Evolutionary conservation across 768 basidiomycete species (phyloP).

Genomic region (Suillus subaureus): DNA sequence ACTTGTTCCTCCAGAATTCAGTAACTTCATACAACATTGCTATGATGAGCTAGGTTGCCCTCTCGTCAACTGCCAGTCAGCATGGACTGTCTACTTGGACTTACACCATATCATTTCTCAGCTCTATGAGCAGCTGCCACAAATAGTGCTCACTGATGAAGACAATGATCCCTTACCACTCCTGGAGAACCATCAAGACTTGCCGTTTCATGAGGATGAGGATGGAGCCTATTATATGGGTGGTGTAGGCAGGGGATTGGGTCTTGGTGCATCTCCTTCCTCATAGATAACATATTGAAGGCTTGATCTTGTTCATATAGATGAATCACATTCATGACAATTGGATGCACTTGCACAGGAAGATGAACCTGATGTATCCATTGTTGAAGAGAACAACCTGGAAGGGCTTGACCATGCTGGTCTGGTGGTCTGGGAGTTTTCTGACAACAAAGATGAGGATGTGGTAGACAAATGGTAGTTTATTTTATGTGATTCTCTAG

Average conservation of each 20-base stretch:
- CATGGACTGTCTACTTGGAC: background rate
- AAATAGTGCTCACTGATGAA: background rate
- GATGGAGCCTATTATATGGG: conserved; percentile 20
- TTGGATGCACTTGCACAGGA: background rate
- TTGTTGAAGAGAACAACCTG: background rate
- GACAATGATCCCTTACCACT: background rate
- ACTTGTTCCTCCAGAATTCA: background rate
- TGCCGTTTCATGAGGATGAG: conserved; percentile 10
- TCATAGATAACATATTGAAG: background rate
- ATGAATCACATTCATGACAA: background rate
- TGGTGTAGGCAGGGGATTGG: conserved; percentile 2
- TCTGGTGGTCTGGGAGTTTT: conserved; percentile 7
- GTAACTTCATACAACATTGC: background rate
- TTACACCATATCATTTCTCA: background rate
- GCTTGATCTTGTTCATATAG: background rate
- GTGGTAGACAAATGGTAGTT: background rate
- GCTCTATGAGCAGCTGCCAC: background rate
- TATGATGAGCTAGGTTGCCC: background rate
- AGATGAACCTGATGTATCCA: background rate
- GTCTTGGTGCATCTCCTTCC: background rate
- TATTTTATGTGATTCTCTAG: no score
- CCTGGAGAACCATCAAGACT: conserved; percentile 11
- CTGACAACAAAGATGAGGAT: background rate
- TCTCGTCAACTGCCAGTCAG: background rate
- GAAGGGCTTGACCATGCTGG: background rate